Base-by-base conservation (phyloP, 352 stramenopile genomes). In the Globisporangium apiculatum region DNA sequence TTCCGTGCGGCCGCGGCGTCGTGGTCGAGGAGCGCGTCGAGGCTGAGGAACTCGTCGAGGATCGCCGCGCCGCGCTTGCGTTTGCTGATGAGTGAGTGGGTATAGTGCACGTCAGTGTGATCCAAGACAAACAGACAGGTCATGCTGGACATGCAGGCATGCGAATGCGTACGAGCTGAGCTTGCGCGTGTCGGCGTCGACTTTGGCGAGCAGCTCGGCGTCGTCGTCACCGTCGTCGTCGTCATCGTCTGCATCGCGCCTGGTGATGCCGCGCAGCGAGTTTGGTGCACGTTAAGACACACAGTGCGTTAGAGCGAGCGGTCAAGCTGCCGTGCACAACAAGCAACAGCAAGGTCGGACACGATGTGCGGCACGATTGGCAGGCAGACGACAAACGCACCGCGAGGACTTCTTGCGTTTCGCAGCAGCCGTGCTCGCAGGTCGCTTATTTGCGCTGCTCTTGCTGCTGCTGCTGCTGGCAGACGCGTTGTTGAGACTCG, bases 21-120 rank as follows among this genome's bases (percentile, higher is more conserved):
- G 60, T 85, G 77, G 48, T 65, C 71, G 48, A 93, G 61, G 42
- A 93, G 73, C 51, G 83, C 83, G 64, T 93, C 83, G 14, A 93
- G 68, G 62, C 79, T 89, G 63, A 73, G 60, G 50, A 91, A 91
- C 68, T 91, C 74, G 55, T 68, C 64, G 45, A 85, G 57, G 48
- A 88, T 87, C 38, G 50, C 65, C 41, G 53, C 57, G 18, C 64
- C 68, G 3, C 46, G 62, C 50, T 47, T 68, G 58, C 64, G 54
- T 38, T 77, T 75, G 15, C 75, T 72, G 46, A 50, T 31, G 48
- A 15, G 52, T 60, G 12, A 54, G 54, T 45, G 15, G 12, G 37
- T 48, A 11, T 7, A n/a, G 24, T 46, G 31, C 10, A 43, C 9
- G 38, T n/a, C 41, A 8, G 6, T 17, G 24, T 38, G 14, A 54